Evolutionary conservation across 225 moss, liverwort and hornwort species (phyloP).

Genomic region (Lunularia cruciata): DNA sequence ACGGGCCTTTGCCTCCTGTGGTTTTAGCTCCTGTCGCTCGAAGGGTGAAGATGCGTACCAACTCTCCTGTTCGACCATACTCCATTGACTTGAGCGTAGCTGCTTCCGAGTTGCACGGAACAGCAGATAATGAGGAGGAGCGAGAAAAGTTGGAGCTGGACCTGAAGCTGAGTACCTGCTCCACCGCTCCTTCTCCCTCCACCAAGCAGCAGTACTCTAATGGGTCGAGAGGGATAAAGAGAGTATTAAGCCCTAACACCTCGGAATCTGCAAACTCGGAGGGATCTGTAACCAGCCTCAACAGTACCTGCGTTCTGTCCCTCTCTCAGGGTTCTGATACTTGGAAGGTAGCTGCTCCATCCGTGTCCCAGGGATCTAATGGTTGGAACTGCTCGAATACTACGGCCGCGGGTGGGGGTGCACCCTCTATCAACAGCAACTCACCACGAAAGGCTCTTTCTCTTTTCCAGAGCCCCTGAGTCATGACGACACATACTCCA

Average conservation of each 20-base stretch:
- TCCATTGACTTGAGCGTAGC: no score
- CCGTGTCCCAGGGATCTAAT: neutral
- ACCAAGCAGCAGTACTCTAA: conserved; percentile 25
- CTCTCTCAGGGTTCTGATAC: neutral
- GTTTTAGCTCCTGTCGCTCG: conserved; percentile 18
- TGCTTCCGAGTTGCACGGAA: no score
- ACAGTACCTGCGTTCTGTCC: conserved; percentile 47
- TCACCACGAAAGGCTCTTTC: neutral
- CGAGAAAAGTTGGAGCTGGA: conserved; percentile 59
- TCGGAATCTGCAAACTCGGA: conserved; percentile 66
- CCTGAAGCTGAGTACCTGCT: conserved; percentile 65
- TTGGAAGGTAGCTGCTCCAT: conserved; percentile 37
- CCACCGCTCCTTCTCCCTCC: conserved; percentile 46
- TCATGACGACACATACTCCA: neutral
- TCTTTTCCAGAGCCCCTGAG: neutral
- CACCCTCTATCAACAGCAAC: neutral
- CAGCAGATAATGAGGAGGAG: neutral
- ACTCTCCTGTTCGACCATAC: no score
- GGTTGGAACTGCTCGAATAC: neutral
- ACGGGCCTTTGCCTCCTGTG: conserved; percentile 10
- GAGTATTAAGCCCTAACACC: conserved; percentile 49
- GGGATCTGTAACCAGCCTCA: conserved; percentile 69
- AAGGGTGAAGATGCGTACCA: neutral
- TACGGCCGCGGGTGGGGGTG: neutral
- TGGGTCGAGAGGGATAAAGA: conserved; percentile 19